Base-by-base conservation (phyloP, 805 yeast species). In the Metschnikowia colocasiae region DNA sequence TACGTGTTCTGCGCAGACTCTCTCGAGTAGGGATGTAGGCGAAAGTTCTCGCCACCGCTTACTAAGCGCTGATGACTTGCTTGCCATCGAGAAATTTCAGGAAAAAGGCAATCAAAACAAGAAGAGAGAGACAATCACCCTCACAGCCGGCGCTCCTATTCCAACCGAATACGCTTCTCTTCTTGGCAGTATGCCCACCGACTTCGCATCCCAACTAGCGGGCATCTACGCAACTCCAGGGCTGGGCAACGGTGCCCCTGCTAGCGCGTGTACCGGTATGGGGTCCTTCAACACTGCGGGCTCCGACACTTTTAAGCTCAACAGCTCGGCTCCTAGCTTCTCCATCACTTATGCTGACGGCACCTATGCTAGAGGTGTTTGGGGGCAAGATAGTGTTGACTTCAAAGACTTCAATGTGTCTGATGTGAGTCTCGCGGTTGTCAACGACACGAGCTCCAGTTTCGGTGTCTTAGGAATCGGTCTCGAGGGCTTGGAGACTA, bases 391-490 rank as follows among this genome's bases (percentile, higher is more conserved):
- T 58, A 67, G 69, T 33, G 72, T 90, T 4, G 50, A 56, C 2
- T 56, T 87, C 45, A 80, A 82, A 39, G 78, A 72, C 41, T 63
- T 74, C 12, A 63, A 71, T 2, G 68, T 87, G 10, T 51, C 69
- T 0, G 67, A 71, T 47, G 66, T 85, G 26, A 79, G 88, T 4
- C 76, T 90, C 62, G 97, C 95, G 1, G 80, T 89, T 20, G 95
- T 87, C 2, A 80, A 80, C 59, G 62, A 64, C 30, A 78, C 88
- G 1, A 79, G 81, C 51, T 81, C 91, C 3, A 63, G 80, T 7
- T 67, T 76, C 49, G 92, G 95, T 47, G 92, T 87, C 22, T 64
- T 87, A 35, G 90, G 91, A 23, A 79, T 87, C 52, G 92, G 94
- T 9, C 71, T 85, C 43, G 67, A 79, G 4, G 85, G 81, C 12